phyloP scores from a whole-genome alignment of 768 basidiomycete genomes.

The Lyophyllum shimeji region DNA sequence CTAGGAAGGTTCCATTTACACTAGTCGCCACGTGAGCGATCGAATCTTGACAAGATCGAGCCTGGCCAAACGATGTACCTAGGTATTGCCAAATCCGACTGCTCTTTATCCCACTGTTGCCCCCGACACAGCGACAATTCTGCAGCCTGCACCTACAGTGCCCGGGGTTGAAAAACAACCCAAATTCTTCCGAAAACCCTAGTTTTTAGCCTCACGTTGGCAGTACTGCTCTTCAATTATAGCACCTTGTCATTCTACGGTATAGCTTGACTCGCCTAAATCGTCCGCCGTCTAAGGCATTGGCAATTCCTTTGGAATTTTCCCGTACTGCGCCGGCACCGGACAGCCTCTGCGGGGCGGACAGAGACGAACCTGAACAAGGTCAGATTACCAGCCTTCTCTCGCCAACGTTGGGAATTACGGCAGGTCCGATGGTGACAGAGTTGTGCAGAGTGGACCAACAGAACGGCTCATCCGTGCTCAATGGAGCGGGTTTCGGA shows the following conservation, averaged over 20 bases:
- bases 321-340: constrained; percentile 20
- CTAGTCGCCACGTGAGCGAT: constrained; percentile 21
- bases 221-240: not conserved
- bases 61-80: constrained; percentile 1
- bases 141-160: not conserved
- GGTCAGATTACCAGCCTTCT: constrained; percentile 14
- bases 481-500: constrained; percentile 18
- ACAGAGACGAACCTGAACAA: constrained; percentile 18
- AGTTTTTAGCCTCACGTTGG: not conserved
- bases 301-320: constrained; percentile 20
- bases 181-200: not conserved
- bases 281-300: not conserved
- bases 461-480: constrained; percentile 20
- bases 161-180: not conserved
- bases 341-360: constrained; percentile 1
- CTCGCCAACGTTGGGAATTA: constrained; percentile 2
- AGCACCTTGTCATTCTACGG: not conserved
- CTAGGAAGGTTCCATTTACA: constrained; percentile 23
- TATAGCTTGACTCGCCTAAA: constrained; percentile 7
- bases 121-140: constrained; percentile 13
- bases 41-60: constrained; percentile 22
- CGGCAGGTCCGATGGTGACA: constrained; percentile 10
- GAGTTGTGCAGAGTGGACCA: constrained; percentile 10
- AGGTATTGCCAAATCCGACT: constrained; percentile 2
- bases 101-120: constrained; percentile 5